phyloP scores from a whole-genome alignment of 495 filamentous ascomycete genomes.

The Lasiosphaeria ovina region DNA sequence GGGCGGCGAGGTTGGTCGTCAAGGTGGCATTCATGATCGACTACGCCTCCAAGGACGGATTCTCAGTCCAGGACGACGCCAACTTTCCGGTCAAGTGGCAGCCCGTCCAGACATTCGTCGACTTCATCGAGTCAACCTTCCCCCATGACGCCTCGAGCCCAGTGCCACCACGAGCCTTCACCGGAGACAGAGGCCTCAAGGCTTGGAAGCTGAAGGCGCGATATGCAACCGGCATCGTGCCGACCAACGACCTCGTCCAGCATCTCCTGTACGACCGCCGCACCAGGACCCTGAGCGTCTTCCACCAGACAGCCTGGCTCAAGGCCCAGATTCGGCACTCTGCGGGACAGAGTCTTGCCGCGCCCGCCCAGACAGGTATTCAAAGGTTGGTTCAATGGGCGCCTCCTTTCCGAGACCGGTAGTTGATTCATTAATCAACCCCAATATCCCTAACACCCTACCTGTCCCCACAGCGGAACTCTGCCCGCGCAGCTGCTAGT shows the following conservation, averaged over 20 bases:
- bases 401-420: neutral
- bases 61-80: neutral
- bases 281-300: constrained; percentile 16
- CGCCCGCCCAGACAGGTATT: constrained; percentile 16
- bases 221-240: constrained; percentile 15
- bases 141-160: neutral
- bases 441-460: neutral
- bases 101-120: neutral
- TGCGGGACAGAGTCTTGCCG: constrained; percentile 11
- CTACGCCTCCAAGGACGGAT: constrained; percentile 1
- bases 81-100: constrained; percentile 5
- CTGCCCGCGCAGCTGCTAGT: constrained; percentile 23
- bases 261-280: constrained; percentile 21
- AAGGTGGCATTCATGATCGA: constrained; percentile 3
- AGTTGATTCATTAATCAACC: no score
- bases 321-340: constrained; percentile 19
- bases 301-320: constrained; percentile 24
- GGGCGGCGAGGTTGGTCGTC: neutral
- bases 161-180: neutral
- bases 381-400: constrained; percentile 11
- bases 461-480: constrained; percentile 15
- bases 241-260: constrained; percentile 24
- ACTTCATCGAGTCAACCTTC: neutral
- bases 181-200: neutral
- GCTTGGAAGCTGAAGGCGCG: constrained; percentile 17